Percentiles rank a stretch among this genome's conserved stretches.
These are phyloP conservation scores for Reticulascus tulasneorum DNA, from an alignment of 2,329 filamentous ascomycete species.

Conservation along the genomic window DNA sequence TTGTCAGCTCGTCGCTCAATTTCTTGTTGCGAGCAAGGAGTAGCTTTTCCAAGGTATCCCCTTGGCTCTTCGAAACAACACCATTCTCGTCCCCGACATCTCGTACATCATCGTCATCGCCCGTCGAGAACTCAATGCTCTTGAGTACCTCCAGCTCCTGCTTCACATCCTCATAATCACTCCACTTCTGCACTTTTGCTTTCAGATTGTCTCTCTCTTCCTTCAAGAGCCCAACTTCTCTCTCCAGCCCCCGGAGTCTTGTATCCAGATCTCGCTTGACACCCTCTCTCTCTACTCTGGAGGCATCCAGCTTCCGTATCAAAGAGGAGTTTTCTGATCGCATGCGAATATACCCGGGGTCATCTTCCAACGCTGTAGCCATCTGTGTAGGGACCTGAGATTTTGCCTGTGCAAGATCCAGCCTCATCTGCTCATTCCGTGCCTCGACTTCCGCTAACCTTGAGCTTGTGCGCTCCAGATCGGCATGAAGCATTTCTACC, in stretches of 20 bases:
- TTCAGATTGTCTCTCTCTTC: constrained; percentile 79
- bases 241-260: constrained; percentile 73
- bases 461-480: constrained; percentile 83
- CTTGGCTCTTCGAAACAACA: constrained; percentile 52
- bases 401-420: constrained; percentile 86
- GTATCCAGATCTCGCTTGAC: constrained; percentile 73
- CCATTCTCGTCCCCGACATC: constrained; percentile 43
- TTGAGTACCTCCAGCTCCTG: constrained; percentile 95
- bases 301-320: constrained; percentile 80
- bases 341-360: constrained; percentile 82
- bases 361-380: constrained; percentile 70
- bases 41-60: constrained; percentile 85
- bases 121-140: constrained; percentile 94
- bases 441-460: constrained; percentile 88
- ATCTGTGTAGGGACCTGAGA: constrained; percentile 64
- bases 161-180: constrained; percentile 94
- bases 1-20: constrained; percentile 85
- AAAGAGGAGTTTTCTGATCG: constrained; percentile 91
- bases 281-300: constrained; percentile 77
- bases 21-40: constrained; percentile 94
- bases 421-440: constrained; percentile 85
- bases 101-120: constrained; percentile 64
- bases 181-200: constrained; percentile 79
- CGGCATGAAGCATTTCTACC: constrained; percentile 86
- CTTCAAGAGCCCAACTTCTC: constrained; percentile 69